Conservation (phyloP, 2,329 filamentous ascomycete species). For the Beauveria medogensis region DNA sequence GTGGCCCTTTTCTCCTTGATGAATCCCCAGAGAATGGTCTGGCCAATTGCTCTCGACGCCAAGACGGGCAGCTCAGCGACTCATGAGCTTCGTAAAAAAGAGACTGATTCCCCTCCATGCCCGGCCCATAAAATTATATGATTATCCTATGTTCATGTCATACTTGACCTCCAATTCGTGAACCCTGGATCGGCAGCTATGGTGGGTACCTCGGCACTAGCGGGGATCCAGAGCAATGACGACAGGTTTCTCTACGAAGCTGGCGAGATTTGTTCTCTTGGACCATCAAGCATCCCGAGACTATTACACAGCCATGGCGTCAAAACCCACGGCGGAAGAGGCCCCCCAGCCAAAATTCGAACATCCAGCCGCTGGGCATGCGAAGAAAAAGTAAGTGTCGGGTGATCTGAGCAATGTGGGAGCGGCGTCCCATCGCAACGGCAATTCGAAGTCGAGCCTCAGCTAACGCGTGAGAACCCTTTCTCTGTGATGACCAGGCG, state of each 20-base stretch:
- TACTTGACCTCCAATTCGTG: neutral
- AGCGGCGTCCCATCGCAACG: neutral
- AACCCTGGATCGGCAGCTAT: neutral
- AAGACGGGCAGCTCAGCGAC: no score
- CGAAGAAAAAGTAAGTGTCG: constrained; percentile 40
- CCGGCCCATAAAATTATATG: no score
- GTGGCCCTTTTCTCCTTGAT: no score
- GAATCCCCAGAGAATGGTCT: no score
- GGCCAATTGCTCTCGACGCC: no score
- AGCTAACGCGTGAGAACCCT: constrained; percentile 1
- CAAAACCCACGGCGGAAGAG: constrained; percentile 21
- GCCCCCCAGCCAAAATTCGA: constrained; percentile 29
- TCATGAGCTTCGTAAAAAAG: no score
- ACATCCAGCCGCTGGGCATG: constrained; percentile 42
- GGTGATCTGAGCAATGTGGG: neutral
- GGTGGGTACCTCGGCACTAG: constrained; percentile 2
- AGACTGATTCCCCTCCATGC: no score
- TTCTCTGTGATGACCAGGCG: constrained; percentile 22
- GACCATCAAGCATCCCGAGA: constrained; percentile 14
- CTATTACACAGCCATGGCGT: constrained; percentile 28
- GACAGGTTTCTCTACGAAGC: neutral
- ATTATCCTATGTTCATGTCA: no score
- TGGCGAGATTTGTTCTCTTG: constrained; percentile 12
- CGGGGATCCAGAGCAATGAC: constrained; percentile 1
- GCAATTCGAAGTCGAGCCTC: neutral